phyloP scores from a whole-genome alignment of 2,329 filamentous ascomycete genomes.

The Corynespora cassiicola region DNA sequence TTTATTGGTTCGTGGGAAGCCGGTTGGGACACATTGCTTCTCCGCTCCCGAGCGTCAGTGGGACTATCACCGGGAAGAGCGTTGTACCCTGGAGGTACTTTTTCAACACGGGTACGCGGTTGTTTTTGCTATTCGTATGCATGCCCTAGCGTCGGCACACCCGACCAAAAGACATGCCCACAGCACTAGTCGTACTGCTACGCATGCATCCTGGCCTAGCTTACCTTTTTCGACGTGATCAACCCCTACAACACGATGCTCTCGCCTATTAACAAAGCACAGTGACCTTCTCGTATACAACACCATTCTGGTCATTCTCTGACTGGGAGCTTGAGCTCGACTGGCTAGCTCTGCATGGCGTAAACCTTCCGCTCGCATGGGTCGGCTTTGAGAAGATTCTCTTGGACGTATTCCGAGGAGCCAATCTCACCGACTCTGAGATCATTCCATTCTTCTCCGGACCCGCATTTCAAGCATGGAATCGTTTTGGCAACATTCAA shows the following conservation, averaged over 20 bases:
- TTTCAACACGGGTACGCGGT: constrained; percentile 58
- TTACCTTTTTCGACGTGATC: too few species aligned
- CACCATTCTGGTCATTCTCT: constrained; percentile 60
- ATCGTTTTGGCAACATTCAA: constrained; percentile 62
- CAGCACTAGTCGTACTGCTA: too few species aligned
- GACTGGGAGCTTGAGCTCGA: constrained; percentile 62
- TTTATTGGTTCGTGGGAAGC: constrained; percentile 57
- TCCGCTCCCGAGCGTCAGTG: constrained; percentile 35
- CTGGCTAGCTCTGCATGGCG: constrained; percentile 60
- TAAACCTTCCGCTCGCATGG: constrained; percentile 61
- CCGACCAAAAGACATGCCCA: too few species aligned
- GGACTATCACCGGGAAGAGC: constrained; percentile 48
- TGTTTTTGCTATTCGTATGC: too few species aligned
- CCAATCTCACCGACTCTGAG: constrained; percentile 53
- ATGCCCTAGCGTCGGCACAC: too few species aligned
- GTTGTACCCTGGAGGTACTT: constrained; percentile 57
- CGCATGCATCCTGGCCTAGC: too few species aligned
- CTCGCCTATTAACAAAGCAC: too few species aligned
- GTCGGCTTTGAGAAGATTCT: constrained; percentile 60
- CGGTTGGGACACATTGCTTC: constrained; percentile 43
- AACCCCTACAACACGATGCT: too few species aligned
- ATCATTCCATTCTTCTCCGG: constrained; percentile 57
- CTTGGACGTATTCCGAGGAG: constrained; percentile 55
- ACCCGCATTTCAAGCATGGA: constrained; percentile 61
- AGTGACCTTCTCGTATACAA: constrained; percentile 61